Conservation (phyloP, 768 basidiomycete species). For the Rhizopogon rudus region DNA sequence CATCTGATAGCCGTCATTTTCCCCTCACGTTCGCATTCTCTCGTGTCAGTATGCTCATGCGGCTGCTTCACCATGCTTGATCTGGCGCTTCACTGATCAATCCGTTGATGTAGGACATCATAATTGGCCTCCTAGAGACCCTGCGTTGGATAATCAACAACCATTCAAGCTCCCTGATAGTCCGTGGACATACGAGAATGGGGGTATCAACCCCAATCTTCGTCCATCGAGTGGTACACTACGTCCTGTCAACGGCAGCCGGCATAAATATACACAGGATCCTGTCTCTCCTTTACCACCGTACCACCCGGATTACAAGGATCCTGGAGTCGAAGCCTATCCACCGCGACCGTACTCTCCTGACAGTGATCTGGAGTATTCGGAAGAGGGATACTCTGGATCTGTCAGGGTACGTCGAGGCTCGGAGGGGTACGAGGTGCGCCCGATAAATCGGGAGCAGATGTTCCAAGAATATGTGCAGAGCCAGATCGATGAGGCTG, state of each 20-base stretch:
- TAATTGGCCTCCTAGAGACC: slow-evolving; percentile 76
- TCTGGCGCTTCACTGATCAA: slow-evolving; percentile 25
- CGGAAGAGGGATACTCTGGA: slow-evolving; percentile 25
- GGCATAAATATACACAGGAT: slow-evolving; percentile 21
- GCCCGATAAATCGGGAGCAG: slow-evolving; percentile 54
- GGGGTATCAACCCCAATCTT: slow-evolving; percentile 69
- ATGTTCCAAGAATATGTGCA: slow-evolving; percentile 56
- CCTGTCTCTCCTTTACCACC: slow-evolving; percentile 55
- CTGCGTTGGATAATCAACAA: slow-evolving; percentile 30
- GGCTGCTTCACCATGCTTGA: slow-evolving; percentile 6
- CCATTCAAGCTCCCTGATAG: slow-evolving; percentile 48
- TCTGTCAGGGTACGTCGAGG: slow-evolving; percentile 54
- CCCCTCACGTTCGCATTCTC: slow-evolving; percentile 2
- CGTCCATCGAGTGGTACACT: slow-evolving; percentile 51
- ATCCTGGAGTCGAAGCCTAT: slow-evolving; percentile 25
- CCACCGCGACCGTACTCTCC: slow-evolving; percentile 14
- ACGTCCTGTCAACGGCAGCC: slow-evolving; percentile 22
- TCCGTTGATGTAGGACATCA: slow-evolving; percentile 21
- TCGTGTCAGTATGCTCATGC: neutral
- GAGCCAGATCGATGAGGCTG: slow-evolving; percentile 47
- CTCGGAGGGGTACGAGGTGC: slow-evolving; percentile 82
- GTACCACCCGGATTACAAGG: slow-evolving; percentile 69
- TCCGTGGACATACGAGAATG: slow-evolving; percentile 88
- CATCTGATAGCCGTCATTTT: slow-evolving; percentile 2
- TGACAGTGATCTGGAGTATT: slow-evolving; percentile 20